A percentile compares a stretch with the other conserved stretches of the same genome.
These are phyloP conservation scores for Monosporascus sp. DNA, from an alignment of 2,329 filamentous ascomycete species.

Conservation along the genomic window DNA sequence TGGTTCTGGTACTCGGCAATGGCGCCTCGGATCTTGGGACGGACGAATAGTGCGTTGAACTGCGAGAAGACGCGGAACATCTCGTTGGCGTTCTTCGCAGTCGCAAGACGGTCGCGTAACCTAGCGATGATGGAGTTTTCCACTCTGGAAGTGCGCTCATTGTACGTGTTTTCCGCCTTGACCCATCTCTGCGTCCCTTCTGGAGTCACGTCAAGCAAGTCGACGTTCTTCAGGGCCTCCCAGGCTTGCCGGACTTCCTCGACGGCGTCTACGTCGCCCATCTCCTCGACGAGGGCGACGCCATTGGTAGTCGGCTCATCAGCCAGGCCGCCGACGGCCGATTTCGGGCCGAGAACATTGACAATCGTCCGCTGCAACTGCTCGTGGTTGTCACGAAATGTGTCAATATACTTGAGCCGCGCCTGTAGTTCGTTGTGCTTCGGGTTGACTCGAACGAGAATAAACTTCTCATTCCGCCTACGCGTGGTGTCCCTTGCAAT, in stretches of 20 bases:
- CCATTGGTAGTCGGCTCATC: constrained; percentile 51
- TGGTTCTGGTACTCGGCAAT: constrained; percentile 98
- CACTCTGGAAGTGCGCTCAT: constrained; percentile 91
- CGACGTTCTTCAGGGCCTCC: constrained; percentile 87
- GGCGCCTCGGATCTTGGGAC: constrained; percentile 97
- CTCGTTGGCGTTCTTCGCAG: constrained; percentile 94
- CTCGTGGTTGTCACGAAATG: constrained; percentile 95
- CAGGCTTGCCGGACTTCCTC: constrained; percentile 95
- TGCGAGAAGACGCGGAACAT: constrained; percentile 99
- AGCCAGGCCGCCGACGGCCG: constrained; percentile 47
- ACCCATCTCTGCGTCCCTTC: constrained; percentile 91
- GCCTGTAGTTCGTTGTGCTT: constrained; percentile 86
- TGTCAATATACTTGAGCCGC: constrained; percentile 86
- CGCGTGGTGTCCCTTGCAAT: constrained; percentile 92
- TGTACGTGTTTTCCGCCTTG: constrained; percentile 91
- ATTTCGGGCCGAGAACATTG: constrained; percentile 83
- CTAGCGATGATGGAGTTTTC: constrained; percentile 98
- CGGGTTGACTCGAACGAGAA: constrained; percentile 91
- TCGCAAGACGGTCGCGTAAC: constrained; percentile 85
- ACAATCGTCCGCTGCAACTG: constrained; percentile 94
- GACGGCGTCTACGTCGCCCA: constrained; percentile 94
- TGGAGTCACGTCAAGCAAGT: constrained; percentile 84
- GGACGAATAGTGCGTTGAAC: constrained; percentile 97
- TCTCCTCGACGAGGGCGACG: constrained; percentile 78
- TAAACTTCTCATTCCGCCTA: constrained; percentile 94